Percentiles rank a stretch among this genome's conserved stretches.
phyloP scores from a whole-genome alignment of 306 rosid genomes.

The Quercus alba region DNA sequence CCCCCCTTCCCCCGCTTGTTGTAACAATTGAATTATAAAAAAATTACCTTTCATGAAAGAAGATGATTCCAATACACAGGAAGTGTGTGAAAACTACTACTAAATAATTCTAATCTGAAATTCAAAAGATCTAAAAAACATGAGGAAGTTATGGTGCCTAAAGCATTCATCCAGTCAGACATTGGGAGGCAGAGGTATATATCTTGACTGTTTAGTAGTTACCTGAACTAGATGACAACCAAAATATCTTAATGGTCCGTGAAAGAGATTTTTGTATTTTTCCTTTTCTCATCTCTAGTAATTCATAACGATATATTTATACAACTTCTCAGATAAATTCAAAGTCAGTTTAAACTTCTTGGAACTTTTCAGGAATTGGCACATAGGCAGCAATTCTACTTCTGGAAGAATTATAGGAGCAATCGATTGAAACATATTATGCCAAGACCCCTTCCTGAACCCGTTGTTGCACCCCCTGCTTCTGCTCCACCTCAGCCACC shows the following conservation, averaged over 20 bases:
- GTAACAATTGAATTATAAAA: too few relatives aligned
- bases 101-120: too few relatives aligned
- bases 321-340: neutral
- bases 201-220: neutral
- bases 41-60: neutral
- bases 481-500: slow-evolving; percentile 52
- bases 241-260: neutral
- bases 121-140: too few relatives aligned
- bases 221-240: neutral
- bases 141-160: too few relatives aligned
- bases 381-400: slow-evolving; percentile 95
- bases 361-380: slow-evolving; percentile 63
- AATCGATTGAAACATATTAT: slow-evolving; percentile 86
- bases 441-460: slow-evolving; percentile 81
- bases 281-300: neutral
- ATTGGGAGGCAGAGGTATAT: too few relatives aligned
- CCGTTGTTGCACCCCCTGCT: slow-evolving; percentile 48
- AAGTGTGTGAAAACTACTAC: too few relatives aligned
- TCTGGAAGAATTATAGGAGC: slow-evolving; percentile 95
- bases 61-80: too few relatives aligned
- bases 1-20: too few relatives aligned
- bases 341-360: neutral
- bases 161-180: too few relatives aligned
- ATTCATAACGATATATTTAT: neutral
- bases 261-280: neutral